Percentiles rank a stretch among this genome's conserved stretches.
These are phyloP conservation scores for Dothiorella sarmentorum DNA, from an alignment of 2,329 filamentous ascomycete genomes.

Conservation along the genomic window DNA sequence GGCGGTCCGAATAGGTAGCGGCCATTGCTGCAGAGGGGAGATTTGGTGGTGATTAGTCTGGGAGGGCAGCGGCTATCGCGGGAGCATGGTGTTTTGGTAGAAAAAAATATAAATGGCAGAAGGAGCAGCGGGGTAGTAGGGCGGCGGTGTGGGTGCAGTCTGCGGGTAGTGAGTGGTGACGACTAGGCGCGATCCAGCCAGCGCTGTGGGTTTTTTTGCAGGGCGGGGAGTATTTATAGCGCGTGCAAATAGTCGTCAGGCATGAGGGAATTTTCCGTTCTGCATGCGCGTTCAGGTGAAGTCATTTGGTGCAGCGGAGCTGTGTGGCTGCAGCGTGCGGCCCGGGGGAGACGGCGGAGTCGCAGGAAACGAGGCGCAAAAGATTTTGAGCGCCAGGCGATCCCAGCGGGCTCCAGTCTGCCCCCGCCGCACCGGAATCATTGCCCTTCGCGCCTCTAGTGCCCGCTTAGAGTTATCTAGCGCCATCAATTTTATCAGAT, in stretches of 20 bases:
- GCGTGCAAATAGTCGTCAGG: neutral
- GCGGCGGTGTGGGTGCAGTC: neutral
- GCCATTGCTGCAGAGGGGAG: neutral
- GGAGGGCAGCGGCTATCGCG: constrained; percentile 27
- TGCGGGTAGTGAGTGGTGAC: constrained; percentile 9
- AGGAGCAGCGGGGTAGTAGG: constrained; percentile 1
- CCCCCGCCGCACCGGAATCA: neutral
- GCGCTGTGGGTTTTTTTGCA: constrained; percentile 13
- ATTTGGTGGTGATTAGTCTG: neutral
- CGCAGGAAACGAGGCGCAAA: constrained; percentile 6
- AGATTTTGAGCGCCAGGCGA: constrained; percentile 11
- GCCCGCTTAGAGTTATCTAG: constrained; percentile 18
- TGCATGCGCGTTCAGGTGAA: neutral
- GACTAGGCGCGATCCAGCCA: neutral
- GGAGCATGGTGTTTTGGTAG: constrained; percentile 33
- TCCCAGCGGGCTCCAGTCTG: constrained; percentile 1
- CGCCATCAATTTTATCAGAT: constrained; percentile 18
- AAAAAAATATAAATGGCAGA: neutral
- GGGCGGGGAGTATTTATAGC: constrained; percentile 10
- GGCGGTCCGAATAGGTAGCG: constrained; percentile 15
- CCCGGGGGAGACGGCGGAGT: constrained; percentile 9
- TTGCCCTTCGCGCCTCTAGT: neutral
- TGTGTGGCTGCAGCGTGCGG: neutral
- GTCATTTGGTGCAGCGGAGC: neutral
- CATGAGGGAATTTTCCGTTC: constrained; percentile 9